Evolutionary conservation across 768 basidiomycete genomes (phyloP), one percentile per base, ranked within the genome.

Genomic region (Harrya chromipes): DNA sequence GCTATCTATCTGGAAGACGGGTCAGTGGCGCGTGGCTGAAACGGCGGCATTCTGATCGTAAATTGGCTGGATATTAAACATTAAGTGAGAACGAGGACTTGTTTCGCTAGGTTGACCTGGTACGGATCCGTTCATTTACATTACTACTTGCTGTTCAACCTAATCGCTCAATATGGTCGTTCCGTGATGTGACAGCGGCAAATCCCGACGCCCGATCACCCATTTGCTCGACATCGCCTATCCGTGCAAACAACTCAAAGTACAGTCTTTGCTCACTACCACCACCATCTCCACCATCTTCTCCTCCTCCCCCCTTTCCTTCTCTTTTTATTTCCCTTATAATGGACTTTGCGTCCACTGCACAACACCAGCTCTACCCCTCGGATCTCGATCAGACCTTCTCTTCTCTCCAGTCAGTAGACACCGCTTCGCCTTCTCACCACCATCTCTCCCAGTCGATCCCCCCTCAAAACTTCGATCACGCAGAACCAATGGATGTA

Each of bases 341-440:
- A 40, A 73, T 87, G 66, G 84, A 87, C 67, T 84, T 80, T 52
- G 62, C 65, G 27, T 43, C 71, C 27, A 47, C 68, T 48, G 67
- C 39, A 40, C 67, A 50, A 1, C 61, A 61, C 40, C 82, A 79
- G 53, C 12, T 81, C 56, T 85, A 84, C 69, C 55, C 71, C 49
- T 66, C 70, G 52, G 83, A 86, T 71, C 70, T 84, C 60, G 82
- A 86, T 66, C 74, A 76, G 45, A 62, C 77, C 54, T 79, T 80
- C 67, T 69, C 62, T 74, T 78, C 70, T 62, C 68, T 70, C 50
- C 74, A 63, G 67, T 75, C 67, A 59, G 67, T 59, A 62, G 73
- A 69, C 61, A 47, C 57, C 43, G 47, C 66, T 58, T 69, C 71
- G 56, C 54, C 70, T 50, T 67, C 73, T 55, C 74, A 69, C 56